These are phyloP conservation scores for Russula lepida DNA, from an alignment of 768 basidiomycete species.

Conservation along the genomic window DNA sequence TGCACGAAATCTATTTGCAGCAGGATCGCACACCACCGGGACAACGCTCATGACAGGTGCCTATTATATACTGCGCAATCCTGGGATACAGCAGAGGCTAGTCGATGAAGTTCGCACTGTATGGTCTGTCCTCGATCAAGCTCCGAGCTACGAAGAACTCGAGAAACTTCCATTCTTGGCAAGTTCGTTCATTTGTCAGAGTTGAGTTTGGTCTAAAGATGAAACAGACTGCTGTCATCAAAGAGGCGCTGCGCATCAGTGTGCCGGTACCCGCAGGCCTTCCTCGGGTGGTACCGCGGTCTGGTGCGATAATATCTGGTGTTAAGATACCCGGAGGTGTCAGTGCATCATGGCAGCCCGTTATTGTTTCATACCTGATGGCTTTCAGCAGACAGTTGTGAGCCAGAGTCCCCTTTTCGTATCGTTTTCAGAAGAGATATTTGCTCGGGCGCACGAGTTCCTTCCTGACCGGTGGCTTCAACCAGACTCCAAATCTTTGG, in stretches of 20 bases:
- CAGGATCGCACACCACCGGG: conserved; percentile 7
- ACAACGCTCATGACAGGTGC: conserved; percentile 4
- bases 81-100: neutral
- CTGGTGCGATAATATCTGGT: conserved; percentile 5
- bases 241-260: conserved; percentile 4
- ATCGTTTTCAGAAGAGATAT: conserved; percentile 5
- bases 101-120: neutral
- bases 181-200: neutral
- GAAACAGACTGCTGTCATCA: conserved; percentile 12
- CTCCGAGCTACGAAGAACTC: conserved; percentile 4
- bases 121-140: conserved; percentile 3
- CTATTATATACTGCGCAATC: conserved; percentile 3
- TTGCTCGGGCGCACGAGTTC: conserved; percentile 12
- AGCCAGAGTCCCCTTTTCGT: conserved; percentile 16
- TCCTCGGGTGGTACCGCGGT: conserved; percentile 5
- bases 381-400: neutral
- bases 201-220: neutral
- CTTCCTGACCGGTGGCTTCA: conserved; percentile 20
- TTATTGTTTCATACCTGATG: neutral
- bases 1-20: conserved; percentile 1
- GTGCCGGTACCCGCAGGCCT: neutral
- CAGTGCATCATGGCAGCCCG: neutral
- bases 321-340: conserved; percentile 10
- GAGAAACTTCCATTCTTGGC: conserved; percentile 10
- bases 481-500: conserved; percentile 6